Conservation (phyloP, 2,329 filamentous ascomycete genomes). For the Alternaria dauci region DNA sequence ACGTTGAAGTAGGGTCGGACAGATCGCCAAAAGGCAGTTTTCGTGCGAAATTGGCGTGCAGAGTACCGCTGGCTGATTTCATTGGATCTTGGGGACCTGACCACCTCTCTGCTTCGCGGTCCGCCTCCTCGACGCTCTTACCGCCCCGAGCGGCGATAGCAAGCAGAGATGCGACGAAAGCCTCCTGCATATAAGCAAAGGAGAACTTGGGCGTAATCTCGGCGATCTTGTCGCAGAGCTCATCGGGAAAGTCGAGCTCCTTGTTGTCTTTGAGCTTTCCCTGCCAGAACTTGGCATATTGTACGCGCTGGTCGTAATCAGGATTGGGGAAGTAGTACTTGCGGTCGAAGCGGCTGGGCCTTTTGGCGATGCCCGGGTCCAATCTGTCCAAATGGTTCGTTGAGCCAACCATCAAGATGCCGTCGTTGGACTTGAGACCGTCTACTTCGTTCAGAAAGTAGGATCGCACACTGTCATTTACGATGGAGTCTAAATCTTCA, state of each 20-base stretch:
- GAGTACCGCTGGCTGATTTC: conserved; percentile 16
- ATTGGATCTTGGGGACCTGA: conserved; percentile 42
- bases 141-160: conserved; percentile 43
- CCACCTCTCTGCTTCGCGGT: conserved; percentile 27
- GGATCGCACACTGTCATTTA: conserved; percentile 66
- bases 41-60: conserved; percentile 15
- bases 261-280: conserved; percentile 50
- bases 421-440: conserved; percentile 73
- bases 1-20: not conserved
- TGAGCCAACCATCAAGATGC: conserved; percentile 73
- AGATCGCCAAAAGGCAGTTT: not conserved
- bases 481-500: conserved; percentile 74
- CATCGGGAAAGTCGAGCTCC: conserved; percentile 53
- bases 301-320: conserved; percentile 47
- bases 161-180: conserved; percentile 53
- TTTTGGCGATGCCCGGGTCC: conserved; percentile 67
- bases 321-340: conserved; percentile 59
- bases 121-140: conserved; percentile 18
- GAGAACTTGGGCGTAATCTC: conserved; percentile 55
- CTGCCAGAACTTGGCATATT: conserved; percentile 58
- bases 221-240: conserved; percentile 51
- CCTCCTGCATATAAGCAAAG: conserved; percentile 59
- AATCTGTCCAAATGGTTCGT: conserved; percentile 72
- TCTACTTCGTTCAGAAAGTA: conserved; percentile 80
- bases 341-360: conserved; percentile 57